Percentiles rank a stretch among this genome's conserved stretches.
These are phyloP conservation scores for Hanseniaspora hatyaiensis DNA, from an alignment of 805 yeast genomes.

Conservation along the genomic window DNA sequence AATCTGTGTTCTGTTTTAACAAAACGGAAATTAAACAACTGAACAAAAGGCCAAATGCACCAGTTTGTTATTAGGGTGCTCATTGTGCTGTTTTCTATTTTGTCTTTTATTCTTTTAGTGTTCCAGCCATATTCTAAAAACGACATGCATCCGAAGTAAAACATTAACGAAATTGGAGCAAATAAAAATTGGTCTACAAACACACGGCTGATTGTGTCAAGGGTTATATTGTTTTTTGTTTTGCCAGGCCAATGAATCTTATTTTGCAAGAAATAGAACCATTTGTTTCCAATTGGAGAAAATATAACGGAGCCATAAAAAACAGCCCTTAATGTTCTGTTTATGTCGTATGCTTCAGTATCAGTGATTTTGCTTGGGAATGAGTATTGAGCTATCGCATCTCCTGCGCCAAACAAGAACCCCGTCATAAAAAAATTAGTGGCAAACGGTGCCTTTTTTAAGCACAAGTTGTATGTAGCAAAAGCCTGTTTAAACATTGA, in stretches of 20 bases:
- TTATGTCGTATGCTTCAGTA: conserved; percentile 34
- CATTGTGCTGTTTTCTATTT: conserved; percentile 42
- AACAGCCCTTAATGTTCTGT: conserved; percentile 51
- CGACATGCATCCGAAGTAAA: conserved; percentile 60
- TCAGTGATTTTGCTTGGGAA: conserved; percentile 16
- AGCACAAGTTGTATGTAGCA: neutral
- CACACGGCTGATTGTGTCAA: conserved; percentile 40
- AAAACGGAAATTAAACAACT: conserved; percentile 59
- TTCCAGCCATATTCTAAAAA: conserved; percentile 44
- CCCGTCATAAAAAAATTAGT: conserved; percentile 49
- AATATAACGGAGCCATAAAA: conserved; percentile 63
- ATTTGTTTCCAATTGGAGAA: conserved; percentile 61
- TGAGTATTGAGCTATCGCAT: conserved; percentile 51
- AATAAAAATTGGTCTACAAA: conserved; percentile 60
- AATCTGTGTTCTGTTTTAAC: conserved; percentile 64
- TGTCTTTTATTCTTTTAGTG: conserved; percentile 35
- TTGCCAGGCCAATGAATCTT: conserved; percentile 33
- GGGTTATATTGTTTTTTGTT: conserved; percentile 19
- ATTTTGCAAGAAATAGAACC: conserved; percentile 48
- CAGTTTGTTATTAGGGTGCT: conserved; percentile 60
- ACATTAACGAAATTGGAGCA: conserved; percentile 68
- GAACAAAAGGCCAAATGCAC: conserved; percentile 86
- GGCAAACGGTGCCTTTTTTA: conserved; percentile 1
- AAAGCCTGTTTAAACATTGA: neutral
- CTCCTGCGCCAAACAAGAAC: conserved; percentile 63